phyloP scores from a whole-genome alignment of 140 eudicot species.

The Eryngium alpinum region DNA sequence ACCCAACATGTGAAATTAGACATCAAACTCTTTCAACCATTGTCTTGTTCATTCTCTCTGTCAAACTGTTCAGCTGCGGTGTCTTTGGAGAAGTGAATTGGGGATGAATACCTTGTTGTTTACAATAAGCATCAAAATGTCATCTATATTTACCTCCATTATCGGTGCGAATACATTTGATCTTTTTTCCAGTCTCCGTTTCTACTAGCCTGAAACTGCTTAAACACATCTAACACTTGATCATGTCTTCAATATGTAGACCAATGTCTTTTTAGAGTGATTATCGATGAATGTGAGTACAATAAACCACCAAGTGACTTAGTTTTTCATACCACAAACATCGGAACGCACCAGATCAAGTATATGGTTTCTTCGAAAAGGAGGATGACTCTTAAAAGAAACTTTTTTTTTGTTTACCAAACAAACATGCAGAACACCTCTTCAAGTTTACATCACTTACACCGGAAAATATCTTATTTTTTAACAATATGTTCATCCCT shows the following conservation, averaged over 20 bases:
- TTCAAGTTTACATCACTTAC: background rate
- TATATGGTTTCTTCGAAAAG: background rate
- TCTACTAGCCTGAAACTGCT: background rate
- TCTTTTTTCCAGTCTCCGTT: no score
- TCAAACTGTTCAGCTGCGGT: no score
- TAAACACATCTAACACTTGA: background rate
- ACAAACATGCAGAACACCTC: background rate
- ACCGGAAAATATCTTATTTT: background rate
- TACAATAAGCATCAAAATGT: no score
- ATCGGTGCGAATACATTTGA: no score
- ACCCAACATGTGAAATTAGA: no score
- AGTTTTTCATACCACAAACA: background rate
- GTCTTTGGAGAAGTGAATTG: no score
- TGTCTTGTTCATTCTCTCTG: no score
- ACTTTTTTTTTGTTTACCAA: conserved; percentile 17
- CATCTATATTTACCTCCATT: no score
- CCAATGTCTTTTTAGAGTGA: conserved; percentile 1
- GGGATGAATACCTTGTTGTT: no score
- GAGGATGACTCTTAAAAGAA: conserved; percentile 1
- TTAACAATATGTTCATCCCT: background rate
- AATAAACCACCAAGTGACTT: background rate
- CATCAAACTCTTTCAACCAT: no score
- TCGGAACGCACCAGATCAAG: background rate
- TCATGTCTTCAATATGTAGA: conserved; percentile 8
- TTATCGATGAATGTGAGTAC: background rate